Base-by-base conservation (phyloP, 805 yeast species). In the Yamadazyma sp. region DNA sequence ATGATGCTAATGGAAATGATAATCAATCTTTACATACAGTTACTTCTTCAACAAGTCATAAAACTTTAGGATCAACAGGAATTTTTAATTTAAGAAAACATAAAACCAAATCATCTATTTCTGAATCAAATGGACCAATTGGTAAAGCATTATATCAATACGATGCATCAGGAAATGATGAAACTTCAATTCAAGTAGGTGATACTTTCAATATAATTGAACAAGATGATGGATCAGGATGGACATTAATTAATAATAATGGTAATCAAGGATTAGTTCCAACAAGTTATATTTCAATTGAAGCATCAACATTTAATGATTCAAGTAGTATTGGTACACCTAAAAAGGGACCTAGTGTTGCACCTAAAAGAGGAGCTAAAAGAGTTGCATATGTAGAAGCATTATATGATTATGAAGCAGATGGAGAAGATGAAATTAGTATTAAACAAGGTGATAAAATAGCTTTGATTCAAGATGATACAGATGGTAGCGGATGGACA, bases 401-500 rank as follows among this genome's bases (percentile, higher is more conserved):
- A 1, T 55, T 82, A 39, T 89, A 81, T 55, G 86, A 82, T 44
- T 89, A 86, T 53, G 66, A 57, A 13, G 89, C 95, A 0, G 81
- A 77, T 40, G 93, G 86, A 9, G 82, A 75, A 17, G 91, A 85
- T 49, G 98, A 93, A 58, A 56, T 93, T 39, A 70, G 75, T 14
- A 76, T 93, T 14, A 49, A 45, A 6, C 80, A 74, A 0, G 96
- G 96, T 2, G 97, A 91, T 43, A 69, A 68, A 36, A 75, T 93
- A 13, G 70, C 73, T 8, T 72, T 93, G 9, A 50, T 84, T 1
- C 69, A 65, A 27, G 80, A 73, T 19, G 73, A 67, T 44, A 54
- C 60, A 4, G 86, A 79, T 33, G 84, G 82, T 34, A 85, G 82
- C 45, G 98, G 98, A 0, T 93, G 99, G 99, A 89, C 97, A 2